Evolutionary conservation across 768 basidiomycete species (phyloP), one percentile per base, ranked within the genome.

Genomic region (Peribolospora kevripleyi): DNA sequence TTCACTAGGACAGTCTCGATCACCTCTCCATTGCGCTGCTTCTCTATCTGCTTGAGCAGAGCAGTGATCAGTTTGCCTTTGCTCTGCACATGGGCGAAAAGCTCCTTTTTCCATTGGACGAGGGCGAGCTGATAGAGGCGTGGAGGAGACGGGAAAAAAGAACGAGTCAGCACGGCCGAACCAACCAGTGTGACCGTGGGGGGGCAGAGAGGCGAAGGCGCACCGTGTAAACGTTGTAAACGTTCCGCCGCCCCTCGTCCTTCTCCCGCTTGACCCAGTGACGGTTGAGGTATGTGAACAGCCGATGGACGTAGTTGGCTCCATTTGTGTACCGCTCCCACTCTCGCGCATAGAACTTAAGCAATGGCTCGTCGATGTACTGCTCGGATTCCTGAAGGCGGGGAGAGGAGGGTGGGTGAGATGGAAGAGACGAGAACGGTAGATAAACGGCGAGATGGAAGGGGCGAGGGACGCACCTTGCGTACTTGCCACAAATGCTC

Each of bases 201-300:
- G 7, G 42, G 8, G 9, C n/a, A 42, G 5, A 25, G 13, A 45
- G 38, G 43, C 0, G 7, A 46, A 25, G 4, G 70, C 81, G 64
- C 60, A 91, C 90, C 38, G 91, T 98, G 65, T 97, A 97, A 14
- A 98, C 85, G 1, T 79, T 80, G 70, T 95, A 97, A 25, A 97
- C 83, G 47, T 80, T 82, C 68, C 85, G 90, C 62, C 90, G 74
- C 11, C 93, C 93, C 67, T 97, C 91, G 62, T 97, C 91, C 64
- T 90, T 78, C 67, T 98, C 93, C 53, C 91, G 76, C 71, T 90
- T 91, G 48, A 98, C 91, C 93, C 93, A 98, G 69, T 97, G 88
- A 52, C 91, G 84, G 69, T 98, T 97, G 55, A 98, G 75, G 70
- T 97, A 97, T 3, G 86, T 90, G 72, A 97, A 97, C 42, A 98